A percentile compares a stretch with the other conserved stretches of the same genome.
Evolutionary conservation across 345 rosid species (phyloP).

Genomic region (Lepidium africanum): DNA sequence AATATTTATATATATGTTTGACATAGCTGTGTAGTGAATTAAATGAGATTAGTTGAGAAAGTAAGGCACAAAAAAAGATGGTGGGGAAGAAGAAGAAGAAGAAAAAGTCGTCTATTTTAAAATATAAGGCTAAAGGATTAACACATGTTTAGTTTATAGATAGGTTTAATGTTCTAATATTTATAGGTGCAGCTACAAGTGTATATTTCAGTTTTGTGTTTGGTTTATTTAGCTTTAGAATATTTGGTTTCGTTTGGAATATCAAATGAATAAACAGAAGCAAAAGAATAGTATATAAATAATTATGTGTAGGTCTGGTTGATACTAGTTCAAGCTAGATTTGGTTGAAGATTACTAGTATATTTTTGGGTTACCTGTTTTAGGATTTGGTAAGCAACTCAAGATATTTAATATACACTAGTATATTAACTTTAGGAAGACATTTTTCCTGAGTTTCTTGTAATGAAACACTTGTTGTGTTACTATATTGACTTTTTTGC

Average conservation of each 20-base stretch:
- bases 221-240: too few species aligned
- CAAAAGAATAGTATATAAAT: background rate
- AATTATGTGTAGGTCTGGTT: background rate
- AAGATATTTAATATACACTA: too few species aligned
- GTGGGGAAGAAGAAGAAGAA: constrained; percentile 3
- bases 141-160: constrained; percentile 13
- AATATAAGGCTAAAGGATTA: background rate
- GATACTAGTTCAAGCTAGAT: background rate
- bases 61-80: constrained; percentile 22
- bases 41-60: constrained; percentile 76
- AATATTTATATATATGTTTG: background rate
- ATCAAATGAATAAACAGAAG: background rate
- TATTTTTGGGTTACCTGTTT: too few species aligned
- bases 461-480: constrained; percentile 3
- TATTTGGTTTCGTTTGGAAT: background rate
- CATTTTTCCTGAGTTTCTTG: background rate
- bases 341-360: background rate
- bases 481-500: constrained; percentile 8
- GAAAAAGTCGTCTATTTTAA: background rate
- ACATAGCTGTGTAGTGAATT: constrained; percentile 35
- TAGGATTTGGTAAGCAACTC: too few species aligned
- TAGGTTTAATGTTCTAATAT: constrained; percentile 4
- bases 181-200: constrained; percentile 21
- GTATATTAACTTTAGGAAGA: background rate
- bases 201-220: too few species aligned